Base-by-base conservation (phyloP, 371 early-diverging fungal species). In the Amoeboaphelidium occidentale region DNA sequence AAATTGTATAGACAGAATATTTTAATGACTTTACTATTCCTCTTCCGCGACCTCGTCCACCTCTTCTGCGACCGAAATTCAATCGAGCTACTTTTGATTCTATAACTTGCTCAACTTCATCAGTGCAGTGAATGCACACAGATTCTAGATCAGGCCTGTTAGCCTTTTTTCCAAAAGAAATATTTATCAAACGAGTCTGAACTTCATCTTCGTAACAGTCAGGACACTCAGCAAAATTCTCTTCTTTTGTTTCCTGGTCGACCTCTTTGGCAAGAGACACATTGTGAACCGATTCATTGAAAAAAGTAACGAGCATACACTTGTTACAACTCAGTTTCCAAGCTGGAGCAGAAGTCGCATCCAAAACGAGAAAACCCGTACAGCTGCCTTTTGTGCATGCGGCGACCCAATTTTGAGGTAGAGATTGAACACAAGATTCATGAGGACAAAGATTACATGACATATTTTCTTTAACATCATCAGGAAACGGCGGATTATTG, bases 401-500 rank as follows among this genome's bases (percentile, higher is more conserved):
- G 27, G 61, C 62, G 2, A 70, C 51, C 0, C 66, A 64, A 42
- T 64, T 68, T 2, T 55, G 58, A 0, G 60, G 63, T 63, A 66
- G 60, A 0, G 70, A 70, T 46, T 67, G 69, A 17, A 53, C 51
- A 44, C 70, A 70, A 4, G 61, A 61, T 3, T 69, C 65, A 49
- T 67, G 65, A 2, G 70, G 61, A 47, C 70, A 70, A 43, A 47
- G 44, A 44, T 39, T 39, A 39, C 20, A 39, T 39, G 1, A 10
- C 20, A 39, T 39, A 12, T 48, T 14, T 23, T 23, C 21, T 2
- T 23, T 27, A 21, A 2, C 2, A 10, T 53, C 56, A 41, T 64
- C 57, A 45, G 68, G 71, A 58, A 70, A 63, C 0, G 72, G 72
- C 4, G 72, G 69, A 24, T 65, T 49, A 47, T 70, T 70, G 44